Evolutionary conservation across 1,284 basidiomycete genomes (phyloP).

Genomic region (Uromyces viciae-fabae): DNA sequence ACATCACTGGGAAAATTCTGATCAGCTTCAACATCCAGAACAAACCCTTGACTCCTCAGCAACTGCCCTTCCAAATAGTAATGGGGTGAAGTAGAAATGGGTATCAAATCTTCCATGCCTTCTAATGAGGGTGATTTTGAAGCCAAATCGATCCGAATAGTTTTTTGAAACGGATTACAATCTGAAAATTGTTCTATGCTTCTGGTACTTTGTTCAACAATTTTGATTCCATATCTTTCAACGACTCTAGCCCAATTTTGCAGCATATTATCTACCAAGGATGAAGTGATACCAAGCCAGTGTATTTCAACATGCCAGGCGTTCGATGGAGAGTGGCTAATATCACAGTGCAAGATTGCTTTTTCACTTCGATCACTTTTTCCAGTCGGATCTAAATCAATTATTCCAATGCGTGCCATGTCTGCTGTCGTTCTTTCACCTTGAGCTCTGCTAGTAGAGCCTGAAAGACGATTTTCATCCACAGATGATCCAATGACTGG

Average conservation of each 20-base stretch:
- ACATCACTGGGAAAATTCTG: conserved; percentile 37
- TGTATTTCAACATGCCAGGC: conserved; percentile 95
- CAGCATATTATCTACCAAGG: conserved; percentile 86
- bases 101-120: conserved; percentile 27
- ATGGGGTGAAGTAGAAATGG: conserved; percentile 16
- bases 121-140: conserved; percentile 11
- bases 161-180: conserved; percentile 36
- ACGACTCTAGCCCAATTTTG: conserved; percentile 78
- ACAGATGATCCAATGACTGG: background rate
- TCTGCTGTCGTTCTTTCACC: conserved; percentile 14
- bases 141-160: conserved; percentile 20
- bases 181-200: conserved; percentile 19
- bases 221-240: conserved; percentile 82
- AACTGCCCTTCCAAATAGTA: conserved; percentile 44
- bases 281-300: conserved; percentile 93
- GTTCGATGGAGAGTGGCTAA: conserved; percentile 82
- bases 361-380: conserved; percentile 70
- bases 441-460: conserved; percentile 30
- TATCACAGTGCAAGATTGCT: conserved; percentile 81
- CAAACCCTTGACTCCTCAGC: conserved; percentile 33
- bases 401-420: conserved; percentile 34
- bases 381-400: conserved; percentile 39
- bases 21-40: conserved; percentile 44
- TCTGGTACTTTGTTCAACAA: conserved; percentile 65
- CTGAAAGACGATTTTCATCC: conserved; percentile 30